Conservation (phyloP, 2,329 filamentous ascomycete genomes). For the Clonostachys rosea region DNA sequence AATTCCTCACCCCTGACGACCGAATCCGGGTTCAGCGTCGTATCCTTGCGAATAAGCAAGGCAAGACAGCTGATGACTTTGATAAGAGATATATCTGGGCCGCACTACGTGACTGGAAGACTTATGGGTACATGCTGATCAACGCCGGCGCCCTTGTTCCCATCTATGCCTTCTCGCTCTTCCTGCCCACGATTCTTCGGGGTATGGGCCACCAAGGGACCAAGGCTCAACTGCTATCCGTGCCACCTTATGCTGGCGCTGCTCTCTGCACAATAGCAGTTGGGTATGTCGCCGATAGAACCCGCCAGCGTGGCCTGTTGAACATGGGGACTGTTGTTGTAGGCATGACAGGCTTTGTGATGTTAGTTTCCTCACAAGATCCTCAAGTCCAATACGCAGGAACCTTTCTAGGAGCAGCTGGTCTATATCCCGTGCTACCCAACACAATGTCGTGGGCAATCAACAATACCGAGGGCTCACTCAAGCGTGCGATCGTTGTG, state of each 20-base stretch:
- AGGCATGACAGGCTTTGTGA: slow-evolving; percentile 58
- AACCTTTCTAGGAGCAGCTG: slow-evolving; percentile 70
- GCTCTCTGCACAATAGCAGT: slow-evolving; percentile 50
- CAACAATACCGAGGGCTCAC: slow-evolving; percentile 67
- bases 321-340: slow-evolving; percentile 60
- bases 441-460: slow-evolving; percentile 76
- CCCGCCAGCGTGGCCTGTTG: slow-evolving; percentile 44
- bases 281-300: slow-evolving; percentile 50
- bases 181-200: slow-evolving; percentile 62
- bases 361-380: slow-evolving; percentile 54
- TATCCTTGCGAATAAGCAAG: slow-evolving; percentile 64
- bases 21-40: slow-evolving; percentile 70
- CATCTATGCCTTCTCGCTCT: slow-evolving; percentile 50
- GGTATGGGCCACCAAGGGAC: slow-evolving; percentile 52
- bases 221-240: slow-evolving; percentile 61
- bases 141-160: slow-evolving; percentile 57
- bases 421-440: slow-evolving; percentile 75
- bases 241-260: slow-evolving; percentile 56
- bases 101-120: slow-evolving; percentile 77
- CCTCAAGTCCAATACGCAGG: slow-evolving; percentile 65
- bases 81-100: slow-evolving; percentile 69
- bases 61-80: slow-evolving; percentile 62
- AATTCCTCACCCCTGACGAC: slow-evolving; percentile 68
- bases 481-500: slow-evolving; percentile 63
- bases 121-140: slow-evolving; percentile 55